Evolutionary conservation across 148 eudicot genomes (phyloP).

Genomic region (Limonium bicolor): DNA sequence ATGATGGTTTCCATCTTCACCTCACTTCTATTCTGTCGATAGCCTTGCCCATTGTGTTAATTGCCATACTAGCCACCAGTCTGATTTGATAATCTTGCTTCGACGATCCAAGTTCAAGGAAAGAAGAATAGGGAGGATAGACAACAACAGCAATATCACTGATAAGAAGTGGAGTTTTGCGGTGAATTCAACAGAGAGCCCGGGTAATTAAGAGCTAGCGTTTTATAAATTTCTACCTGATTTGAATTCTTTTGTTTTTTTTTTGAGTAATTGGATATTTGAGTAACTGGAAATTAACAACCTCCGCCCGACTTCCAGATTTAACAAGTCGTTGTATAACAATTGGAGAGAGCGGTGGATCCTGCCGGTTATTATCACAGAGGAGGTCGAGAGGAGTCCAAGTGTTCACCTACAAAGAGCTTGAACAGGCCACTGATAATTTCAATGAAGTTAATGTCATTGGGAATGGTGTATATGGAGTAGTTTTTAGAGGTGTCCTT

Average conservation of each 20-base stretch:
- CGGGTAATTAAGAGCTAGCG: conserved; percentile 16
- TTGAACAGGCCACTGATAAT: conserved; percentile 55
- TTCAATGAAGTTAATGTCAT: conserved; percentile 56
- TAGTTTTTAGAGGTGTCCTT: conserved; percentile 63
- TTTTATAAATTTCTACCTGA: not conserved
- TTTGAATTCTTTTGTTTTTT: not conserved
- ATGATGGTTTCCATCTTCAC: not conserved
- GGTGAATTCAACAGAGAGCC: conserved; percentile 15
- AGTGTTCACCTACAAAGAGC: conserved; percentile 76
- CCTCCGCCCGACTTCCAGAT: too few relatives aligned
- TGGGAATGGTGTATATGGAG: conserved; percentile 55
- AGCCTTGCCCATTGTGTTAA: conserved; percentile 36
- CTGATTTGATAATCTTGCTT: conserved; percentile 32
- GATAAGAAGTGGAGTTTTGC: conserved; percentile 18
- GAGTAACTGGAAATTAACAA: conserved; percentile 26
- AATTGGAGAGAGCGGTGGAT: conserved; percentile 25
- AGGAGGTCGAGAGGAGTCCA: conserved; percentile 44
- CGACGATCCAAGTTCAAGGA: conserved; percentile 30
- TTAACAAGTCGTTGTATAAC: conserved; percentile 33
- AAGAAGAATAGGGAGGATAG: conserved; percentile 7
- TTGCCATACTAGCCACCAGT: conserved; percentile 38
- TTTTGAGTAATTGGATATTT: not conserved
- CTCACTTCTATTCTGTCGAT: conserved; percentile 34
- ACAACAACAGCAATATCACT: conserved; percentile 6
- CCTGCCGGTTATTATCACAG: conserved; percentile 15